These are phyloP conservation scores for Jackrogersella multiformis DNA, from an alignment of 495 filamentous ascomycete genomes.

Conservation along the genomic window DNA sequence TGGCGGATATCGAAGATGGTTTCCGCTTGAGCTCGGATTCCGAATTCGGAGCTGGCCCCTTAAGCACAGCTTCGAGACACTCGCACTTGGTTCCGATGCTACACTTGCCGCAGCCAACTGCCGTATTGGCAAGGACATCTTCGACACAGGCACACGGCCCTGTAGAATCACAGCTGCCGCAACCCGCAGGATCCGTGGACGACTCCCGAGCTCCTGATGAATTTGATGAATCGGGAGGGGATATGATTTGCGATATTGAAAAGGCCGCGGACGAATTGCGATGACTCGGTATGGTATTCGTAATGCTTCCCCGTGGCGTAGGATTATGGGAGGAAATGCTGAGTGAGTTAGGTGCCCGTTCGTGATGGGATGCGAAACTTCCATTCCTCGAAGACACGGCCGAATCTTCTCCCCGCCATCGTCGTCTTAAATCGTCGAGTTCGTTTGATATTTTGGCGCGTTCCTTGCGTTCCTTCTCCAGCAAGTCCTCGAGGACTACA, in stretches of 20 bases:
- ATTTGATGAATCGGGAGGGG: slow-evolving; percentile 52
- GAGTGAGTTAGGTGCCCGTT: slow-evolving; percentile 21
- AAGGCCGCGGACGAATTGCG: slow-evolving; percentile 48
- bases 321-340: slow-evolving; percentile 34
- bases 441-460: slow-evolving; percentile 40
- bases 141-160: slow-evolving; percentile 64
- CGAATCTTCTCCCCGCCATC: slow-evolving; percentile 34
- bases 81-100: slow-evolving; percentile 66
- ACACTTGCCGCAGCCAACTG: slow-evolving; percentile 72
- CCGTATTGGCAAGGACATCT: slow-evolving; percentile 53
- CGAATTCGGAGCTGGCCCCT: slow-evolving; percentile 30
- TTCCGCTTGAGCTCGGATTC: slow-evolving; percentile 51
- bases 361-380: slow-evolving; percentile 36
- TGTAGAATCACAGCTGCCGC: slow-evolving; percentile 60
- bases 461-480: slow-evolving; percentile 54
- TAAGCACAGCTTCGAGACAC: slow-evolving; percentile 68
- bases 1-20: slow-evolving; percentile 51
- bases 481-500: slow-evolving; percentile 51
- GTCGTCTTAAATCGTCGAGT: slow-evolving; percentile 36
- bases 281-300: slow-evolving; percentile 45
- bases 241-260: slow-evolving; percentile 60
- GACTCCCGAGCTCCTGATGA: slow-evolving; percentile 30
- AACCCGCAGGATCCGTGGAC: slow-evolving; percentile 51
- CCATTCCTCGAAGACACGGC: slow-evolving; percentile 39
- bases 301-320: slow-evolving; percentile 37